A percentile compares a stretch with the other conserved stretches of the same genome.
These are phyloP conservation scores for Albatrellus ellisii DNA, from an alignment of 768 basidiomycete genomes.

Conservation along the genomic window DNA sequence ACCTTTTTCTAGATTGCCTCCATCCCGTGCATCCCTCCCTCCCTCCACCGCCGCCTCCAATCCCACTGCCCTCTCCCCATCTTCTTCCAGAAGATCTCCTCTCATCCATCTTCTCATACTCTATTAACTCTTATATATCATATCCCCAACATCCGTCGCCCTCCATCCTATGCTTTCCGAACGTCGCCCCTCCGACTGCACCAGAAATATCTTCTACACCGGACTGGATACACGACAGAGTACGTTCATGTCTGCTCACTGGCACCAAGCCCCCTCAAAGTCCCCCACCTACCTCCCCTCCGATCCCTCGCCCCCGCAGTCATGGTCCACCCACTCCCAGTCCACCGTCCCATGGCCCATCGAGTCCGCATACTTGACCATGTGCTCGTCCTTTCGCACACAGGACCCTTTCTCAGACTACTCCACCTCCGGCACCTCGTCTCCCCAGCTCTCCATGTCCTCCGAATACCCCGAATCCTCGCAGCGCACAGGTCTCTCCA, in stretches of 20 bases:
- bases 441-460: conserved; percentile 6
- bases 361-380: conserved; percentile 11
- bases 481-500: not conserved
- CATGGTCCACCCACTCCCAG: conserved; percentile 5
- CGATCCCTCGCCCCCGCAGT: conserved; percentile 11
- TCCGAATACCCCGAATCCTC: conserved; percentile 6
- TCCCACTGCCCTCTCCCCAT: too few relatives aligned
- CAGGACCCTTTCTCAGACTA: conserved; percentile 6
- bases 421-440: conserved; percentile 2
- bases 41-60: too few relatives aligned
- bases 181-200: conserved; percentile 9
- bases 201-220: conserved; percentile 12
- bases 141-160: too few relatives aligned
- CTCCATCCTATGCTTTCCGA: conserved; percentile 9
- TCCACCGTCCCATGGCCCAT: conserved; percentile 12
- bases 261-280: not conserved
- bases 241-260: conserved; percentile 4
- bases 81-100: too few relatives aligned
- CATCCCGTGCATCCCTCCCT: too few relatives aligned
- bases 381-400: conserved; percentile 10
- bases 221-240: conserved; percentile 2
- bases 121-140: too few relatives aligned
- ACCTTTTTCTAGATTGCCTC: too few relatives aligned
- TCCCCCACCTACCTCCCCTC: conserved; percentile 2
- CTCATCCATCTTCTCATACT: too few relatives aligned